Evolutionary conservation across 306 rosid genomes (phyloP), one percentile per base, ranked within the genome.

Genomic region (Trifolium dubium): DNA sequence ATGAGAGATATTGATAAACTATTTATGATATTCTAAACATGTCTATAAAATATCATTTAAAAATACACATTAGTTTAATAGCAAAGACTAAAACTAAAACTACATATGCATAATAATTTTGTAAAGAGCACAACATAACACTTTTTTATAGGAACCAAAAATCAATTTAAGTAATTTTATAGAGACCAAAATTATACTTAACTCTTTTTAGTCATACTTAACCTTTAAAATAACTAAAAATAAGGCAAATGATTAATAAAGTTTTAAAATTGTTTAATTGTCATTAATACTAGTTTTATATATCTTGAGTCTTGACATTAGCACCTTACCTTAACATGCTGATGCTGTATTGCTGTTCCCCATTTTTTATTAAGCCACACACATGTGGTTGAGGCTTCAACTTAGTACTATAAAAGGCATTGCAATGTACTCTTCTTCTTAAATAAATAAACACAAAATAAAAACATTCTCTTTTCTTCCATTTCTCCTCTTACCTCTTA

Each of bases 401-500:
- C 40, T 30, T 6, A 59, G 40, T 30, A 59, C 64, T 59, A 59
- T 86, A 86, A 79, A 89, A 72, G 53, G 64, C 68, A 60, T 47
- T 75, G 46, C 6, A 65, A 66, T 17, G 10, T 23, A 5, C 9
- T 73, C 75, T 70, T 67, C 73, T 69, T 23, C 23, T 23, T 23
- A 23, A 23, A 23, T 23, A 51, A 14, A 53, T n/a, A 17, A 51
- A 51, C 58, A 51, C 12, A 59, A 39, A 59, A 39, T 14, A 29
- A 74, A 34, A 74, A 81, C 81, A 54, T 67, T 61, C 80, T 76
- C 75, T 76, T 72, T 46, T 73, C 77, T 78, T 67, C 59, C 46
- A 29, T 74, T 85, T 39, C 63, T 13, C 15, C 47, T 35, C 34
- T 10, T 53, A n/a, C 13, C 54, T 15, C 17, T 10, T 14, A 51